These are phyloP conservation scores for Arthrobotrys entomopaga DNA, from an alignment of 2,329 filamentous ascomycete genomes.

Conservation along the genomic window DNA sequence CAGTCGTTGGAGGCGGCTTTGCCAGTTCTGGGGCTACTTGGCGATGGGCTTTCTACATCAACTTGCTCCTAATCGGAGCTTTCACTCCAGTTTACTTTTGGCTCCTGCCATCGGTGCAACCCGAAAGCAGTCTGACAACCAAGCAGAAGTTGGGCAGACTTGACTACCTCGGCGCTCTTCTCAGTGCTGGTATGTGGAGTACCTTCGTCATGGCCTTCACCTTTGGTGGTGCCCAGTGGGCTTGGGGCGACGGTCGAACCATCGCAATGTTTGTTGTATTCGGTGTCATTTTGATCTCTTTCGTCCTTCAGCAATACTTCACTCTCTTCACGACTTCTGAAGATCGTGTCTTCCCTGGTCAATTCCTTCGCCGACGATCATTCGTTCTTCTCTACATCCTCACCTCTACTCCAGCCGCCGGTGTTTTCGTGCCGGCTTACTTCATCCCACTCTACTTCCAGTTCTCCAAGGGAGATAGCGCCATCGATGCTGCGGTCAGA, in stretches of 20 bases:
- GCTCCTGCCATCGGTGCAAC: constrained; percentile 61
- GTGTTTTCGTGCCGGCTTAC: constrained; percentile 65
- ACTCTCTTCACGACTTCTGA: constrained; percentile 64
- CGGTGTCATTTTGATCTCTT: constrained; percentile 64
- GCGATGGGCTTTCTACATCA: constrained; percentile 69
- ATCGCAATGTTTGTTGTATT: constrained; percentile 66
- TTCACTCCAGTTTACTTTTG: constrained; percentile 65
- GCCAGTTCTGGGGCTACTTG: constrained; percentile 63
- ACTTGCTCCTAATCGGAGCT: constrained; percentile 65
- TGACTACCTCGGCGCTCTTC: constrained; percentile 65
- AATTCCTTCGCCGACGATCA: constrained; percentile 63
- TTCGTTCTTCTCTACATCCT: constrained; percentile 64
- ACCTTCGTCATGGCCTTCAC: constrained; percentile 66
- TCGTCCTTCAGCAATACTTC: constrained; percentile 65
- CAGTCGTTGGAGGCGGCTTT: constrained; percentile 66
- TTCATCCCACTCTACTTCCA: constrained; percentile 69
- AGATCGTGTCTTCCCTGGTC: constrained; percentile 66
- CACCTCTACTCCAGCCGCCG: constrained; percentile 61
- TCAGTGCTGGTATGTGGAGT: constrained; percentile 64
- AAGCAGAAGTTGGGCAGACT: constrained; percentile 60
- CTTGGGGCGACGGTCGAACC: constrained; percentile 64
- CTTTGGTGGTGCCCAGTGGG: constrained; percentile 66
- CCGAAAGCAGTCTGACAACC: constrained; percentile 47
- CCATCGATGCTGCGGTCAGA: constrained; percentile 63
- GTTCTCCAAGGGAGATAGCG: constrained; percentile 64